Evolutionary conservation across 192 early-diverging fungal genomes (phyloP), one percentile per base, ranked within the genome.

Genomic region (Podila epicladia): DNA sequence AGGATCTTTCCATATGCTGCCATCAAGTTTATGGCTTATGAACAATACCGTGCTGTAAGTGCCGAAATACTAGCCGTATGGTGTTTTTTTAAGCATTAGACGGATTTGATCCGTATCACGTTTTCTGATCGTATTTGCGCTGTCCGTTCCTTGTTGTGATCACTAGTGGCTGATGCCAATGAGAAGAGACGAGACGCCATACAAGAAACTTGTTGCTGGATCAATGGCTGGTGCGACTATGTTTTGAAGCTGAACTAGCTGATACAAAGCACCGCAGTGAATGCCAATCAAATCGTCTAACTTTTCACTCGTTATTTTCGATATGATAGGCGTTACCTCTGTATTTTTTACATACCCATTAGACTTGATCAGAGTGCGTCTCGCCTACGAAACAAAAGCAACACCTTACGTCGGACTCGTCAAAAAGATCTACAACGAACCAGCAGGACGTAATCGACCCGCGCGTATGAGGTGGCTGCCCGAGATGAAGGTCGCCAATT

Each of bases 1-100:
- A 86, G 98, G 32, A 97, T 99, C 68, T 98, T 98, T 80, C 98
- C 98, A 5, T 99, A 98, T 74, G 95, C 96, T 0, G 95, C 96
- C 11, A 94, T 99, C 82, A 98, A 98, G 82, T 99, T 97, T 74
- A 96, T 97, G 89, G 92, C 92, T 9, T 97, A 95, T 80, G 98
- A 99, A 86, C 97, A 99, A 83, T 92, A 91, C 68, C 87, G 89
- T 68, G 68, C 84, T 55, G 86, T 87, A 85, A 71, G 87, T 60
- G 20, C 48, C 35, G 9, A 37, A 33, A 38, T 6, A 28, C 37
- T 20, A 45, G 5, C 51, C 50, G n/a, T 8, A 29, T 58, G 28
- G 33, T 64, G 45, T 45, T 9, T 38, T 41, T 45, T 45, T 13
- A 45, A 13, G 49, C 15, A 51, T 57, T 29, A 58, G 51, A 61